Conservation (phyloP, 1,284 basidiomycete genomes). For the Wolfiporia cocos region DNA sequence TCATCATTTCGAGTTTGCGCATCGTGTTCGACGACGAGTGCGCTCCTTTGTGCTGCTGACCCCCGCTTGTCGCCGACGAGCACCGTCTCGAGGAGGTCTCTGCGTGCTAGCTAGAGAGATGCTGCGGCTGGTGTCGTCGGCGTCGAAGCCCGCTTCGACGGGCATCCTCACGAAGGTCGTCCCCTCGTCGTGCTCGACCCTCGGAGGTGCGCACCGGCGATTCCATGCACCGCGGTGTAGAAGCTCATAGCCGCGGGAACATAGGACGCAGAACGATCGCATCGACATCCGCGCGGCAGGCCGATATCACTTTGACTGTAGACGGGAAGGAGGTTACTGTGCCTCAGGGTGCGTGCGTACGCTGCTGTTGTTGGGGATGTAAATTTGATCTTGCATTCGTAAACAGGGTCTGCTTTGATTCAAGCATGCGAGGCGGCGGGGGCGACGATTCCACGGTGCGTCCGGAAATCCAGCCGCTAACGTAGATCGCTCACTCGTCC, state of each 20-base stretch:
- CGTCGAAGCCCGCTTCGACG: slow-evolving; percentile 49
- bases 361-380: no score
- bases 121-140: slow-evolving; percentile 58
- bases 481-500: slow-evolving; percentile 10
- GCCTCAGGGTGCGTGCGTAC: slow-evolving; percentile 63
- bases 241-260: not conserved
- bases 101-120: slow-evolving; percentile 31
- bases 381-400: not conserved
- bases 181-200: slow-evolving; percentile 35
- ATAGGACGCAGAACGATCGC: slow-evolving; percentile 59
- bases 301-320: slow-evolving; percentile 85
- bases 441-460: slow-evolving; percentile 68
- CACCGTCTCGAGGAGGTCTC: slow-evolving; percentile 11
- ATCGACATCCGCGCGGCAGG: slow-evolving; percentile 58
- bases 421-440: slow-evolving; percentile 93
- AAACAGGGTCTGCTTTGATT: slow-evolving; percentile 88
- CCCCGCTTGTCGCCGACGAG: slow-evolving; percentile 28
- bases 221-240: no score
- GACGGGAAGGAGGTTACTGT: slow-evolving; percentile 94
- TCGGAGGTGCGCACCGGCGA: slow-evolving; percentile 30
- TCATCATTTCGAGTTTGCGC: slow-evolving; percentile 4
- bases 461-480: slow-evolving; percentile 7
- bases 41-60: no score
- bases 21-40: slow-evolving; percentile 17
- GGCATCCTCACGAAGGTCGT: slow-evolving; percentile 61